Evolutionary conservation across 2,329 filamentous ascomycete species (phyloP).

Genomic region (Lasiodiplodia hormozganensis): DNA sequence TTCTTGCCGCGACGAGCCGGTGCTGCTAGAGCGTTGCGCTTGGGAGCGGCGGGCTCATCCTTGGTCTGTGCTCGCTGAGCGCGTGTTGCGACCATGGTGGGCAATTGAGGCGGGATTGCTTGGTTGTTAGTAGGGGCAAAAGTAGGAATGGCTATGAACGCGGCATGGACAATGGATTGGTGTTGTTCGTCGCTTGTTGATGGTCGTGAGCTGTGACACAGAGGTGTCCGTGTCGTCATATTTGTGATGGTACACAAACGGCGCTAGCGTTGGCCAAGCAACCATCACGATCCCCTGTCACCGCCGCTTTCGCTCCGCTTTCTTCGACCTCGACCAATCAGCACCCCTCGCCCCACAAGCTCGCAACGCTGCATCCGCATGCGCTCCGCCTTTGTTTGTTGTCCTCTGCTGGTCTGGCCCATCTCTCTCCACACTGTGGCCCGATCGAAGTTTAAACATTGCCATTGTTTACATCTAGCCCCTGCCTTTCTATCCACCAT

Average conservation of each 20-base stretch:
- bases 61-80: conserved; percentile 28
- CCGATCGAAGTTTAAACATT: neutral
- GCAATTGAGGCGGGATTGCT: neutral
- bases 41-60: conserved; percentile 21
- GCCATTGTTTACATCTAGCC: neutral
- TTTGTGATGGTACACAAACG: neutral
- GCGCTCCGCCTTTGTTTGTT: conserved; percentile 11
- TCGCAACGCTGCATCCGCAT: conserved; percentile 7
- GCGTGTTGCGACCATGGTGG: conserved; percentile 31
- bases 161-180: conserved; percentile 23
- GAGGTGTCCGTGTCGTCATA: conserved; percentile 8
- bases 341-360: neutral
- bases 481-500: neutral
- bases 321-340: neutral
- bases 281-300: neutral
- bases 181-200: conserved; percentile 22
- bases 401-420: neutral
- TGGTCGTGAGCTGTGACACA: neutral
- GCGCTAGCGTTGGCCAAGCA: conserved; percentile 22
- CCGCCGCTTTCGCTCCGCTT: neutral
- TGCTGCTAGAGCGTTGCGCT: conserved; percentile 20
- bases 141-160: conserved; percentile 18
- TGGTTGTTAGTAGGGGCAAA: conserved; percentile 5
- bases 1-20: conserved; percentile 26
- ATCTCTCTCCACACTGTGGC: neutral